phyloP scores from a whole-genome alignment of 1,284 basidiomycete species.

The Gymnopus androsaceus region DNA sequence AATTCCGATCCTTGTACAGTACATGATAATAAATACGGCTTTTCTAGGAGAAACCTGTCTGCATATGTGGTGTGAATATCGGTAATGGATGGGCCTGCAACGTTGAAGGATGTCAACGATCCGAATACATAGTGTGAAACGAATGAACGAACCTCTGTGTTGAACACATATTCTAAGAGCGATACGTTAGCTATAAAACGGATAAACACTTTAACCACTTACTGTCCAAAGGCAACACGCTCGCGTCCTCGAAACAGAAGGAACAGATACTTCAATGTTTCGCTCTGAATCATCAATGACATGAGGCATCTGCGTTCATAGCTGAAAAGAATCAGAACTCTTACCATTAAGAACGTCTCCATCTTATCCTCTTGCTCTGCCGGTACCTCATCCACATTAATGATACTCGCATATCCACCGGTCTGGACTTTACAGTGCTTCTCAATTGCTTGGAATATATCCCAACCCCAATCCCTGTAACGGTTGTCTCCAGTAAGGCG shows the following conservation, averaged over 20 bases:
- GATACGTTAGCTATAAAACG: background rate
- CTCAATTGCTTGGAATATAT: constrained; percentile 89
- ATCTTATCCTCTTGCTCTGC: constrained; percentile 82
- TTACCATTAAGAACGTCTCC: constrained; percentile 92
- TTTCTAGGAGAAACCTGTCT: constrained; percentile 45
- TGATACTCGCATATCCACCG: constrained; percentile 85
- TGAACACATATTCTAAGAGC: constrained; percentile 82
- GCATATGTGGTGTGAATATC: constrained; percentile 56
- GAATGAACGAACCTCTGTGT: constrained; percentile 73
- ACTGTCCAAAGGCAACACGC: constrained; percentile 74
- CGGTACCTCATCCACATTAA: constrained; percentile 80
- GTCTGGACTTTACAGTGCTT: constrained; percentile 72
- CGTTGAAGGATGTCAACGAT: background rate
- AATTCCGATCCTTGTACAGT: background rate
- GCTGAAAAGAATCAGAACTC: constrained; percentile 25
- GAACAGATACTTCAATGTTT: constrained; percentile 95
- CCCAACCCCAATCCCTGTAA: constrained; percentile 88
- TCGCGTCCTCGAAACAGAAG: constrained; percentile 82
- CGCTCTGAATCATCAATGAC: constrained; percentile 52
- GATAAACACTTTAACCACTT: constrained; percentile 32
- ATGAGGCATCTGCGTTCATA: background rate
- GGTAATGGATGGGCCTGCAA: constrained; percentile 68
- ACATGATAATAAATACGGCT: background rate
- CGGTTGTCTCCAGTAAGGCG: constrained; percentile 81
- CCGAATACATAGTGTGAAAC: background rate